Conservation (phyloP, 192 early-diverging fungal species). For the Linnemannia exigua region DNA sequence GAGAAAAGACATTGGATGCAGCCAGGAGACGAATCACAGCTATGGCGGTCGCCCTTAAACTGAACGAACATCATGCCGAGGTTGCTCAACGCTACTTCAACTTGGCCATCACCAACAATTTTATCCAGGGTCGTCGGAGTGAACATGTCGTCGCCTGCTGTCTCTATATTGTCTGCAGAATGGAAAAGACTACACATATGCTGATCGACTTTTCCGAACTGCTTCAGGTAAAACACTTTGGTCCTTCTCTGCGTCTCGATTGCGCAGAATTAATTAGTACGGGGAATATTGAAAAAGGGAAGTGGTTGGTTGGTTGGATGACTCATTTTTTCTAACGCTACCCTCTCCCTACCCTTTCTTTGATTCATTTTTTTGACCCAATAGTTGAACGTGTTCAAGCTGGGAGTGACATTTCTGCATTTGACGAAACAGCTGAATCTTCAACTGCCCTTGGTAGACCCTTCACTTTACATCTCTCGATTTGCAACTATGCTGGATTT, state of each 20-base stretch:
- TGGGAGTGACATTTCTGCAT: constrained; percentile 88
- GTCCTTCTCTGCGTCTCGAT: too few relatives aligned
- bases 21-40: constrained; percentile 80
- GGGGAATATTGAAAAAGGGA: neutral
- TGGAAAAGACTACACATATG: constrained; percentile 90
- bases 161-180: constrained; percentile 91
- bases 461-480: constrained; percentile 91
- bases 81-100: constrained; percentile 89
- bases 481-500: constrained; percentile 93
- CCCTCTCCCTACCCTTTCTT: neutral
- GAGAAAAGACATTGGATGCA: constrained; percentile 76
- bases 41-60: constrained; percentile 78
- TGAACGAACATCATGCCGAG: constrained; percentile 84
- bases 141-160: constrained; percentile 88
- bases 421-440: constrained; percentile 77
- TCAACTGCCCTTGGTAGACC: constrained; percentile 86
- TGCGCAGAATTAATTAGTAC: neutral
- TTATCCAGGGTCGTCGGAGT: constrained; percentile 86
- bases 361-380: too few relatives aligned
- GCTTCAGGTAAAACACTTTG: constrained; percentile 68
- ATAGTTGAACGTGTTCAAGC: constrained; percentile 86
- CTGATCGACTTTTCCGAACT: constrained; percentile 97
- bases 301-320: neutral
- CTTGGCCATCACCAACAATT: constrained; percentile 83
- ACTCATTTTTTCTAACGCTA: neutral